Percentiles rank a stretch among this genome's conserved stretches.
Conservation (phyloP, 148 eudicot species). For the Pouteria glomerata region DNA sequence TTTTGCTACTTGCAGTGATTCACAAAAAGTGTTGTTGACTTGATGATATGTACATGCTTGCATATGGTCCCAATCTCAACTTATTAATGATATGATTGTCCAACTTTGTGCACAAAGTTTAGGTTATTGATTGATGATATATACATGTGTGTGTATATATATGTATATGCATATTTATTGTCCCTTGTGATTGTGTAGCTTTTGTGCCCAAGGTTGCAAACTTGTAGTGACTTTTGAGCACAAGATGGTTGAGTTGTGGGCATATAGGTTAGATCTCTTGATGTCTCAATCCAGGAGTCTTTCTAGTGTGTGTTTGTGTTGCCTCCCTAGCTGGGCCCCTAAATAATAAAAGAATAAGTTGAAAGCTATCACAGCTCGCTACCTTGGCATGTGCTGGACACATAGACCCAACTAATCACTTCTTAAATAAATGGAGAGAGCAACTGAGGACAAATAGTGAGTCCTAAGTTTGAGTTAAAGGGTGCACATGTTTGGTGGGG, state of each 20-base stretch:
- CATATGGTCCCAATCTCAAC: too few relatives aligned
- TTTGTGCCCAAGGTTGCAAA: constrained; percentile 17
- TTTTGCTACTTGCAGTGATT: too few relatives aligned
- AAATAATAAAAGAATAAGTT: background rate
- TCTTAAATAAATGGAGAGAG: background rate
- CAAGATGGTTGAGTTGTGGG: constrained; percentile 6
- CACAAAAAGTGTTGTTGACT: too few relatives aligned
- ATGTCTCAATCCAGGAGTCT: constrained; percentile 31
- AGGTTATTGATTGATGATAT: too few relatives aligned
- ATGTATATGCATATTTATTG: too few relatives aligned
- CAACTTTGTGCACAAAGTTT: too few relatives aligned
- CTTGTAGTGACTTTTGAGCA: constrained; percentile 13
- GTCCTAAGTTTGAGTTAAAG: constrained; percentile 6
- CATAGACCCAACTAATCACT: constrained; percentile 5
- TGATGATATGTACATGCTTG: too few relatives aligned
- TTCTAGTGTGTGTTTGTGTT: background rate
- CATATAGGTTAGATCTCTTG: background rate
- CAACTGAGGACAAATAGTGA: background rate
- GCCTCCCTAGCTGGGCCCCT: constrained; percentile 6
- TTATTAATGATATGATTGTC: too few relatives aligned
- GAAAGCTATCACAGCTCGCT: background rate
- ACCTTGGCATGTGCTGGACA: background rate
- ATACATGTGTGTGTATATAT: too few relatives aligned
- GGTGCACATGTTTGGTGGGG: constrained; percentile 8
- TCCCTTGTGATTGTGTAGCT: constrained; percentile 17